phyloP scores from a whole-genome alignment of 1,284 basidiomycete genomes.

The Naganishia sp. region DNA sequence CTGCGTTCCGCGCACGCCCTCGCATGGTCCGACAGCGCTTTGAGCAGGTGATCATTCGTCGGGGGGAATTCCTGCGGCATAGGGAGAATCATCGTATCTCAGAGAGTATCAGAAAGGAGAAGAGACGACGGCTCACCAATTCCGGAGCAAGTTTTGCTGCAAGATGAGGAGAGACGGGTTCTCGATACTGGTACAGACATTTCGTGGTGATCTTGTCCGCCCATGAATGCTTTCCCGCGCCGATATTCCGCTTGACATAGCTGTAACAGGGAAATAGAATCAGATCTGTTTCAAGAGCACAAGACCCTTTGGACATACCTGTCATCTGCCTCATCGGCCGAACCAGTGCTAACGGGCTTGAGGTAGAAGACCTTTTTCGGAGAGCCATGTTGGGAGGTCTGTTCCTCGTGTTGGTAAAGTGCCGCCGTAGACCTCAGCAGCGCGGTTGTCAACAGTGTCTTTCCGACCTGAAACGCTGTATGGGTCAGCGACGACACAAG shows the following conservation, averaged over 20 bases:
- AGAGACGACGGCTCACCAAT: conserved; percentile 40
- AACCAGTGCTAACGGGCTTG: conserved; percentile 88
- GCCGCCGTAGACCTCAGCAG: conserved; percentile 71
- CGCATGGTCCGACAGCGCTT: conserved; percentile 63
- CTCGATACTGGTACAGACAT: conserved; percentile 80
- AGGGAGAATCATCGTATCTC: not conserved
- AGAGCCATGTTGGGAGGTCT: not conserved
- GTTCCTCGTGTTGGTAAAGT: conserved; percentile 38
- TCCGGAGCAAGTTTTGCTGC: conserved; percentile 68
- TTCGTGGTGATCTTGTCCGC: conserved; percentile 60
- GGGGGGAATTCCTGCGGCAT: conserved; percentile 39
- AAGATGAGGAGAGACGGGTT: conserved; percentile 91
- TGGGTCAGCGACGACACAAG: not conserved
- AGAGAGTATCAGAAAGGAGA: no score
- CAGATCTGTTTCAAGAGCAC: not conserved
- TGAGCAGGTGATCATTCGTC: conserved; percentile 66
- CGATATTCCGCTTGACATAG: conserved; percentile 67
- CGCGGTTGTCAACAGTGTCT: conserved; percentile 83
- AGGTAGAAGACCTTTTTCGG: conserved; percentile 68
- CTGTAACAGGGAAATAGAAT: conserved; percentile 53
- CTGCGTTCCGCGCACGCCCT: conserved; percentile 56
- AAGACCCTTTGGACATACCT: conserved; percentile 57
- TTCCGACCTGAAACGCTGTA: conserved; percentile 65
- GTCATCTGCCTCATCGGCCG: conserved; percentile 76
- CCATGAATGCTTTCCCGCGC: conserved; percentile 34